Evolutionary conservation across 164 flowering plant genomes (phyloP), one percentile per base, ranked within the genome.

Genomic region (Vitis riparia): DNA sequence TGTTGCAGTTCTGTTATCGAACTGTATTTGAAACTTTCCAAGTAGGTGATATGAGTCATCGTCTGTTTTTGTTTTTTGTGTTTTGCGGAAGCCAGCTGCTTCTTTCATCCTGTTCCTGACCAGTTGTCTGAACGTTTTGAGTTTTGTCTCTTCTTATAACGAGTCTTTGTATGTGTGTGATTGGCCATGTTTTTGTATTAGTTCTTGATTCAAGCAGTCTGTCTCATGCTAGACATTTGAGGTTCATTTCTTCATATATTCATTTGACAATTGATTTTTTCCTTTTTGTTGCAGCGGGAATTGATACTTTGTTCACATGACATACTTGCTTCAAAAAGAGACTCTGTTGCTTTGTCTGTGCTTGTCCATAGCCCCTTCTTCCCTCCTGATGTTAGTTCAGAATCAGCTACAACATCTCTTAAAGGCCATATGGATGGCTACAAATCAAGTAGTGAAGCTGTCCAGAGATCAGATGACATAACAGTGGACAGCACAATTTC

Each of bases 321-420:
- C 13, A 79, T 93, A 59, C 91, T 95, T 75, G 88, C 88, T 62
- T 81, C 86, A 57, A 91, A 76, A 75, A 81, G 96, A 74, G 92
- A 91, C 53, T 73, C 86, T 60, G 83, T 81, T 56, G 88, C 88
- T 53, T 81, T 87, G 8, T 85, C 93, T 12, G 70, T 76, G 53
- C 87, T 88, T 59, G 83, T 76, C 55, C 89, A 74, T 48, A 85
- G 78, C 65, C 86, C 93, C 11, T 85, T 82, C 69, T 71, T 82
- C 55, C 87, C 74, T n/a, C 88, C 90, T 55, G 97, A 90, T 69
- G 86, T 85, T 62, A 92, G 98, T 71, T 90, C 99, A 9, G 98
- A 90, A 69, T 93, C 98, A 11, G 99, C 93, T 58, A 93, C 99
- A 17, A 93, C 98, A n/a, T 90, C 94, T 29, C 81, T 91, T 5